These are phyloP conservation scores for Penicillium sp. DNA, from an alignment of 2,329 filamentous ascomycete species.

Conservation along the genomic window DNA sequence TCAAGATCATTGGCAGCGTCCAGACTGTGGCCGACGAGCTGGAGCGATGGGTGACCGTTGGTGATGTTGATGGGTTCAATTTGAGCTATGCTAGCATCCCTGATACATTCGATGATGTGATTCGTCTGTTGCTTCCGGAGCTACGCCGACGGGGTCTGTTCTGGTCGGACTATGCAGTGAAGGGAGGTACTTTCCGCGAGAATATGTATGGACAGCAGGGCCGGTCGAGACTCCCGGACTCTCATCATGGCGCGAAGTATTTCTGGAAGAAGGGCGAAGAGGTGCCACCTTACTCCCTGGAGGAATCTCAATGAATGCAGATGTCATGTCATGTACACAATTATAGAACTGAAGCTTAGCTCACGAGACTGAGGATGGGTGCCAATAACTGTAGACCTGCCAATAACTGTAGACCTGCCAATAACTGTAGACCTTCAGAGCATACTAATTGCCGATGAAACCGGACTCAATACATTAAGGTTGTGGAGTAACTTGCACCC, in stretches of 20 bases:
- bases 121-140: constrained; percentile 31
- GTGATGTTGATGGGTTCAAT: constrained; percentile 36
- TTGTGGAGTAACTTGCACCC: no score
- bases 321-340: background rate
- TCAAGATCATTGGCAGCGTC: constrained; percentile 35
- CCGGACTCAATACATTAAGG: no score
- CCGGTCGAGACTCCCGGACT: constrained; percentile 28
- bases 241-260: constrained; percentile 36
- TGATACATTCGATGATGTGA: constrained; percentile 36
- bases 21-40: constrained; percentile 37
- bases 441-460: no score
- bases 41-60: constrained; percentile 35
- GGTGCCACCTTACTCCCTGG: constrained; percentile 27
- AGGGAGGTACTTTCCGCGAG: constrained; percentile 38
- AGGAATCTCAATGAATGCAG: constrained; percentile 4
- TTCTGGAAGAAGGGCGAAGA: constrained; percentile 34
- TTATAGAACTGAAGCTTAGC: background rate
- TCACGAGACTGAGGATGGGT: background rate
- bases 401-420: background rate
- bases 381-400: background rate
- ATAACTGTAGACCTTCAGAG: no score
- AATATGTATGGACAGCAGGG: constrained; percentile 34
- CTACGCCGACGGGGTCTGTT: constrained; percentile 36
- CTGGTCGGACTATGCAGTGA: constrained; percentile 34
- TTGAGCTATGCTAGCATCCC: constrained; percentile 33